These are phyloP conservation scores for Marchantia polymorpha DNA, from an alignment of 225 moss, liverwort and hornwort genomes.

Conservation along the genomic window DNA sequence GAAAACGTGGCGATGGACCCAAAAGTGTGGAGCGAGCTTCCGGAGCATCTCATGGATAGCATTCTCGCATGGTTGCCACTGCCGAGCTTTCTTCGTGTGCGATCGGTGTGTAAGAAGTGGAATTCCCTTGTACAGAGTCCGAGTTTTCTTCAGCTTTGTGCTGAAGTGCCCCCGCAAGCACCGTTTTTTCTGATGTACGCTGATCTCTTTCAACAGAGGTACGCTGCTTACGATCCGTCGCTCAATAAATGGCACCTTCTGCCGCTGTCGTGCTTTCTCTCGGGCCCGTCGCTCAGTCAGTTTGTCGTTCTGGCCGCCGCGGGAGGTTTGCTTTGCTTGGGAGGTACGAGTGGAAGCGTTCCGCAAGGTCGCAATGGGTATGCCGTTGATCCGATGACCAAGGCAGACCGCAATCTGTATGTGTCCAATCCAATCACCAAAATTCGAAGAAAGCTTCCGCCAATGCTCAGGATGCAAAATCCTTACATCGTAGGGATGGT, in stretches of 20 bases:
- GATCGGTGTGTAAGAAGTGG: slow-evolving; percentile 79
- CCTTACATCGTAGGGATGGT: slow-evolving; percentile 92
- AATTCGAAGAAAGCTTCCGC: slow-evolving; percentile 61
- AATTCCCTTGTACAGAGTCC: slow-evolving; percentile 49
- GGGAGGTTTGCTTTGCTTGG: slow-evolving; percentile 75
- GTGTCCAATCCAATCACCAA: slow-evolving; percentile 80
- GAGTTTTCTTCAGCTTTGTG: slow-evolving; percentile 50
- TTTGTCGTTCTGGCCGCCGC: slow-evolving; percentile 63
- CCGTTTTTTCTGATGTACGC: slow-evolving; percentile 81
- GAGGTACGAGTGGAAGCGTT: slow-evolving; percentile 39
- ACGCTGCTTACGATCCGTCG: slow-evolving; percentile 68
- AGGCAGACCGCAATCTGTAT: slow-evolving; percentile 47
- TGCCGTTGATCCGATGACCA: slow-evolving; percentile 72
- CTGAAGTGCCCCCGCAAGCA: slow-evolving; percentile 58
- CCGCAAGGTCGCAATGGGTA: slow-evolving; percentile 50
- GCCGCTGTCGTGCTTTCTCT: slow-evolving; percentile 60
- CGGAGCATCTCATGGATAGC: slow-evolving; percentile 73
- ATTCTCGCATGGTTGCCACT: slow-evolving; percentile 78
- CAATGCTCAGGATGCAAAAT: slow-evolving; percentile 62
- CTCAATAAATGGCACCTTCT: slow-evolving; percentile 74
- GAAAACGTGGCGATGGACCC: slow-evolving; percentile 41
- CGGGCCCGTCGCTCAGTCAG: slow-evolving; percentile 53
- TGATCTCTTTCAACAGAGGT: slow-evolving; percentile 64
- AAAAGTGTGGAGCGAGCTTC: slow-evolving; percentile 63
- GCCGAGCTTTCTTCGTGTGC: slow-evolving; percentile 65